Conservation (phyloP, 2,329 filamentous ascomycete species). For the Penicillium sp. region DNA sequence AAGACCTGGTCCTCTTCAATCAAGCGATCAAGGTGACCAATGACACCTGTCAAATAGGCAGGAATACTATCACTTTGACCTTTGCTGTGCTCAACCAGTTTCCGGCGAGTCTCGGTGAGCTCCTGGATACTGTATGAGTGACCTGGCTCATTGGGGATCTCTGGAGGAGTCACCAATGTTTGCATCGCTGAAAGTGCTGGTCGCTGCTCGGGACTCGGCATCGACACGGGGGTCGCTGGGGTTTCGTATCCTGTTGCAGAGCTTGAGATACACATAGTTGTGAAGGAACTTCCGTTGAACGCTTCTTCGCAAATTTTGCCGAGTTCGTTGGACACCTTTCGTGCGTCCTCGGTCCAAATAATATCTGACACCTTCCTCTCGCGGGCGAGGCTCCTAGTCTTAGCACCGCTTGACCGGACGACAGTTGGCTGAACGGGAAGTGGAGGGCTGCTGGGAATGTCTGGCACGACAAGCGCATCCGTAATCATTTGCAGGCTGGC, state of each 20-base stretch:
- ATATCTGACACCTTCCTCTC: slow-evolving; percentile 49
- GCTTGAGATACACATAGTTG: slow-evolving; percentile 51
- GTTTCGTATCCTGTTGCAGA: slow-evolving; percentile 50
- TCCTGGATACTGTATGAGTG: slow-evolving; percentile 57
- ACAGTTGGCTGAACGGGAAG: slow-evolving; percentile 44
- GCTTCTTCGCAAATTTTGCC: slow-evolving; percentile 91
- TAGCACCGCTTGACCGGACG: slow-evolving; percentile 35
- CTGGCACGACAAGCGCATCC: slow-evolving; percentile 21
- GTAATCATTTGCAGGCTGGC: slow-evolving; percentile 28
- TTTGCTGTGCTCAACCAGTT: slow-evolving; percentile 54
- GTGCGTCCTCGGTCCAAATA: slow-evolving; percentile 72
- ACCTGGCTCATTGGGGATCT: slow-evolving; percentile 48
- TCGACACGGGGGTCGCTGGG: slow-evolving; percentile 50
- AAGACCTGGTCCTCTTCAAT: slow-evolving; percentile 47
- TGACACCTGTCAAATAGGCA: slow-evolving; percentile 59
- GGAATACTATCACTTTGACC: slow-evolving; percentile 48
- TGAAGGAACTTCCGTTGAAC: slow-evolving; percentile 70
- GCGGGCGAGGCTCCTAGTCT: slow-evolving; percentile 37
- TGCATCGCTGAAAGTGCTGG: slow-evolving; percentile 17
- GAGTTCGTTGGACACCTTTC: slow-evolving; percentile 80
- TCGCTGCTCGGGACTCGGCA: slow-evolving; percentile 31
- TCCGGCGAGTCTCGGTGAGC: slow-evolving; percentile 59
- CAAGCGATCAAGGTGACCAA: slow-evolving; percentile 60
- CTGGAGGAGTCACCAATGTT: slow-evolving; percentile 41
- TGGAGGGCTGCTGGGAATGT: slow-evolving; percentile 39